Evolutionary conservation across 1,139 yeast genomes (phyloP), one percentile per base, ranked within the genome.

Genomic region (Kodamaea ohmeri): DNA sequence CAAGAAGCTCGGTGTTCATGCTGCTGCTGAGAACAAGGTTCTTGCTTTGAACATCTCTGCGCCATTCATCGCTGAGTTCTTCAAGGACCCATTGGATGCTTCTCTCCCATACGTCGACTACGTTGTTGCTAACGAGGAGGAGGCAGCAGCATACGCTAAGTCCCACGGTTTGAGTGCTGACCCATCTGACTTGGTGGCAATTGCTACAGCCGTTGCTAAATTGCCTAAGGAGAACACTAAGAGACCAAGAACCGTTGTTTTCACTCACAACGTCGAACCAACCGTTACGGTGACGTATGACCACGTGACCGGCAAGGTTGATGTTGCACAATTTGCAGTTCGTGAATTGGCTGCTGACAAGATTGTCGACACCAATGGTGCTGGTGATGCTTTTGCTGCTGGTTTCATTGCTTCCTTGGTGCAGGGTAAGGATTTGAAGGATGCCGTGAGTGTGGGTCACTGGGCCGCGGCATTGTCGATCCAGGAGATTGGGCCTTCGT

Each of bases 301-400:
- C 46, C 62, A 66, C 39, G 63, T 62, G 25, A 58, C 73, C 34
- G 76, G 74, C 43, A 58, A 72, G 32, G 75, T 62, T 53, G 63
- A 60, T 16, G 67, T 76, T 46, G 63, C 74, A 49, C 69, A 71
- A 53, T 80, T 65, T 72, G 73, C 84, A 37, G 96, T 92, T 40
- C 83, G 78, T 52, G 76, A 82, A 46, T 75, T 92, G 57, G 83
- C 78, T 34, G 57, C 77, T 34, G 67, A 73, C 37, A 72, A 83
- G 64, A 76, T 92, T 48, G 82, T 76, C 42, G 99, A 92, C 70
- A 87, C 97, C 60, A 92, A 92, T 68, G 98, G 98, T 72, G 98
- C 98, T 34, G 99, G 98, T 63, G 99, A 92, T 61, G 97, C 98
- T 17, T 92, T 92, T 60, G 98, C 97, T 43, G 95, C 96, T 58